Evolutionary conservation across 2,329 filamentous ascomycete genomes (phyloP), one percentile per base, ranked within the genome.

Genomic region (Paecilomyces variotii): DNA sequence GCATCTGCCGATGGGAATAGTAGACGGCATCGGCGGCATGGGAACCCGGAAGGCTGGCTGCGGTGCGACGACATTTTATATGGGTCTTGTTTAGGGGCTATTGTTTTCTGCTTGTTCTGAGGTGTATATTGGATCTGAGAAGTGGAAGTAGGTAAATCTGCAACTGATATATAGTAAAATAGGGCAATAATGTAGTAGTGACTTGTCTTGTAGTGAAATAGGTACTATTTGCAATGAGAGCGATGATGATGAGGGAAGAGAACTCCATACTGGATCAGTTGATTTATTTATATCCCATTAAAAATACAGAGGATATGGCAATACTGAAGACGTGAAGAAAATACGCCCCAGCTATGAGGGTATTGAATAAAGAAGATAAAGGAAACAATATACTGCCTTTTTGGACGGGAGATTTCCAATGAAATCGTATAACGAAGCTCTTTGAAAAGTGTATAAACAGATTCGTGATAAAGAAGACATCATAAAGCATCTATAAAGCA

Each of bases 1-100:
- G 50, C 35, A 6, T 49, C 39, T 19, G 12, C 12, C 28, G 56
- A 55, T 51, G 35, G 26, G 34, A 58, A 60, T 9, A 34, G 24
- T 19, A 53, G n/a, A 14, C 27, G 2, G 50, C 56, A 58, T 28
- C 59, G 59, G 9, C 32, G 24, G 26, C 56, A 60, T 39, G 27
- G 19, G 30, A 49, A 12, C 7, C 28, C 32, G 6, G n/a, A 49
- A 27, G 27, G 28, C 50, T 59, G 11, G n/a, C 35, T 30, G 32
- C 54, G 50, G 54, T 28, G 24, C 50, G 53, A 26, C 24, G 53
- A 26, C 28, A n/a, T 49, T 25, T 50, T 39, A 49, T 30, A 49
- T 45, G 19, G 19, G 19, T 19, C 19, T 19, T 19, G 19, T 19
- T 19, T 19, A 19, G 19, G 19, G 19, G 19, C 19, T 19, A 19